These are phyloP conservation scores for Zygosaccharomyces rouxii DNA, from an alignment of 805 yeast genomes.

Conservation along the genomic window DNA sequence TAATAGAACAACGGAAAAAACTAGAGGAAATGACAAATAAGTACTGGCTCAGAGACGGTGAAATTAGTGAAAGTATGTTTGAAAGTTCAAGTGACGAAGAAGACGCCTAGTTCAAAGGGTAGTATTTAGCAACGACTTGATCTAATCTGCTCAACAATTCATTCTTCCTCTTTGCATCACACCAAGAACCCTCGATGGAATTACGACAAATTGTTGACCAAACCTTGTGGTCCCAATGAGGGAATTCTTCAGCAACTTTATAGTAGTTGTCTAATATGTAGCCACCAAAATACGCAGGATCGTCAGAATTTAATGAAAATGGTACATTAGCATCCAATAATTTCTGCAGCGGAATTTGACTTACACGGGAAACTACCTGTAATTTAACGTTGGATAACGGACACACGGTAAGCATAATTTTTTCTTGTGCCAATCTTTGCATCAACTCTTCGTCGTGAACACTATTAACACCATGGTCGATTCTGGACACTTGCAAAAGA, in stretches of 20 bases:
- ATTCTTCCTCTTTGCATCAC: conserved; percentile 51
- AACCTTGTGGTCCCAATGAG: conserved; percentile 50
- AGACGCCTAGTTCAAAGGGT: background rate
- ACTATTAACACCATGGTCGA: conserved; percentile 78
- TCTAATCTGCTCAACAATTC: conserved; percentile 46
- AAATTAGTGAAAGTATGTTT: conserved; percentile 27
- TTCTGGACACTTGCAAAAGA: conserved; percentile 56
- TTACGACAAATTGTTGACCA: conserved; percentile 65
- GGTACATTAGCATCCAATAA: conserved; percentile 61
- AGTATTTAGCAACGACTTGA: conserved; percentile 38
- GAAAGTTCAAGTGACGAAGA: conserved; percentile 34
- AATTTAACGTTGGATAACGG: conserved; percentile 74
- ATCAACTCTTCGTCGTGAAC: conserved; percentile 50
- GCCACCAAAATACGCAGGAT: conserved; percentile 84
- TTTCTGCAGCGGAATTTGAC: conserved; percentile 59
- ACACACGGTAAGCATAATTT: conserved; percentile 65
- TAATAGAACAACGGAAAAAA: conserved; percentile 8
- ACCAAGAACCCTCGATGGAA: conserved; percentile 72
- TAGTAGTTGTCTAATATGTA: conserved; percentile 72
- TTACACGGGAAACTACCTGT: conserved; percentile 64
- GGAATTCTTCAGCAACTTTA: conserved; percentile 59
- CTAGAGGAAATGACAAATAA: conserved; percentile 20
- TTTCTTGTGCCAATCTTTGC: conserved; percentile 49
- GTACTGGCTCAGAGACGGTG: conserved; percentile 28
- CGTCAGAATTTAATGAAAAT: conserved; percentile 73